A percentile compares a stretch with the other conserved stretches of the same genome.
phyloP scores from a whole-genome alignment of 2,329 filamentous ascomycete species.

The Fusarium sp. region DNA sequence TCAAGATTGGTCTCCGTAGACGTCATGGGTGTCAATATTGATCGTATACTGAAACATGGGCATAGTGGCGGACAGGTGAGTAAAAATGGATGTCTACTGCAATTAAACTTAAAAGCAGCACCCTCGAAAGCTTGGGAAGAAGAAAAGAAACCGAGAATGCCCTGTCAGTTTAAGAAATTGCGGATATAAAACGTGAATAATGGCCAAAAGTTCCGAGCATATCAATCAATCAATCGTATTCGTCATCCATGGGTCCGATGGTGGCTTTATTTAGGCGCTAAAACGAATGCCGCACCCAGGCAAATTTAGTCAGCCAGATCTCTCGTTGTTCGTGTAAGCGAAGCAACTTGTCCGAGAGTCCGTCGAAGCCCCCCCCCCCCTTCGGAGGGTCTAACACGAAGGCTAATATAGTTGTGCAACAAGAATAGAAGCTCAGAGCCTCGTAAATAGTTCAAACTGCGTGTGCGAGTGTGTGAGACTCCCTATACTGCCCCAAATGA shows the following conservation, averaged over 20 bases:
- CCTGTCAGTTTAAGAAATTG: not conserved
- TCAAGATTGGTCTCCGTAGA: not conserved
- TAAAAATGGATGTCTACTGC: not conserved
- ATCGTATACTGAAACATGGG: not conserved
- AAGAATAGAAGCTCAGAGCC: conserved; percentile 2
- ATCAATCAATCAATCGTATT: conserved; percentile 26
- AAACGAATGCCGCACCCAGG: conserved; percentile 15
- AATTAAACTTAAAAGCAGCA: conserved; percentile 1
- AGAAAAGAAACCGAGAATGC: not conserved
- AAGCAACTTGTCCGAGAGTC: conserved; percentile 27
- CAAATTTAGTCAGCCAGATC: conserved; percentile 27
- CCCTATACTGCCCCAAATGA: not conserved
- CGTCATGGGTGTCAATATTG: not conserved
- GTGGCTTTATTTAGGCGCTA: conserved; percentile 33
- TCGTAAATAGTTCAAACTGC: not conserved
- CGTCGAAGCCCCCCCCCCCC: not conserved
- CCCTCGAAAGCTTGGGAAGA: not conserved
- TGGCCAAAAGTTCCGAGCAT: not conserved
- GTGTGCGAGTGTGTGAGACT: conserved; percentile 12
- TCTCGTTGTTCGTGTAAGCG: conserved; percentile 30
- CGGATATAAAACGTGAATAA: conserved; percentile 22
- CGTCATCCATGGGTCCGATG: conserved; percentile 27
- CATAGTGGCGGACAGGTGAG: not conserved
- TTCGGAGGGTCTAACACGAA: not conserved
- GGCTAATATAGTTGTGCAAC: conserved; percentile 12